phyloP scores from a whole-genome alignment of 768 basidiomycete species.

The Boletus vermiculosoides region DNA sequence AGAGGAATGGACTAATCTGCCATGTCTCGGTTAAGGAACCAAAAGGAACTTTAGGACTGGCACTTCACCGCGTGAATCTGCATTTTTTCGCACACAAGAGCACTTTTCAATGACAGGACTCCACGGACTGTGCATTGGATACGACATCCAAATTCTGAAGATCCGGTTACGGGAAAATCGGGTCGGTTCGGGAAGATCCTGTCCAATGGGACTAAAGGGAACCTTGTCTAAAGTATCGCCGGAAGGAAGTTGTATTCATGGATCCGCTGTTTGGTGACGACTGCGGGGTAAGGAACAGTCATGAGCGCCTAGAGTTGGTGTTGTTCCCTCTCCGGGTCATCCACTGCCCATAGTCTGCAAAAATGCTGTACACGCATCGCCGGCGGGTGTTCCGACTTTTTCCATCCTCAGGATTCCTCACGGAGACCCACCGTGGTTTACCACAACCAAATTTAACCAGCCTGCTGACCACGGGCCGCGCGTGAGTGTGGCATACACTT shows the following conservation, averaged over 20 bases:
- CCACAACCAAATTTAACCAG: conserved; percentile 14
- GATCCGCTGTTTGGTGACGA: conserved; percentile 3
- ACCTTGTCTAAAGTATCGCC: neutral
- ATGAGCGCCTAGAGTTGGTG: neutral
- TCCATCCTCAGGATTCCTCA: neutral
- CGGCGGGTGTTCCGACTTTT: neutral
- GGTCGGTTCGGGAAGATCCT: conserved; percentile 18
- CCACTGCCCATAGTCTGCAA: neutral
- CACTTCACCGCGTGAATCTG: conserved; percentile 23
- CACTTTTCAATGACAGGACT: conserved; percentile 1
- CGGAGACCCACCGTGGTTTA: neutral
- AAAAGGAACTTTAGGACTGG: conserved; percentile 6
- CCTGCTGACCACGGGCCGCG: neutral
- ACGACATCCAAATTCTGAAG: conserved; percentile 15
- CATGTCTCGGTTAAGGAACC: conserved; percentile 22
- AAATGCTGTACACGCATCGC: neutral
- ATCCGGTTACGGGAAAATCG: conserved; percentile 26
- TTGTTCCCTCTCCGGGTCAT: neutral
- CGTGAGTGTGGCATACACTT: conserved; percentile 1
- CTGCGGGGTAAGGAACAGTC: conserved; percentile 14
- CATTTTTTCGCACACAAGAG: conserved; percentile 16
- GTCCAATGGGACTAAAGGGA: conserved; percentile 15
- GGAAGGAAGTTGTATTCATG: conserved; percentile 1
- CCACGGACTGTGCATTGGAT: conserved; percentile 10
- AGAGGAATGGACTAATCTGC: conserved; percentile 19